Evolutionary conservation across 2,329 filamentous ascomycete genomes (phyloP), one percentile per base, ranked within the genome.

Genomic region (Trichoderma lentiforme): DNA sequence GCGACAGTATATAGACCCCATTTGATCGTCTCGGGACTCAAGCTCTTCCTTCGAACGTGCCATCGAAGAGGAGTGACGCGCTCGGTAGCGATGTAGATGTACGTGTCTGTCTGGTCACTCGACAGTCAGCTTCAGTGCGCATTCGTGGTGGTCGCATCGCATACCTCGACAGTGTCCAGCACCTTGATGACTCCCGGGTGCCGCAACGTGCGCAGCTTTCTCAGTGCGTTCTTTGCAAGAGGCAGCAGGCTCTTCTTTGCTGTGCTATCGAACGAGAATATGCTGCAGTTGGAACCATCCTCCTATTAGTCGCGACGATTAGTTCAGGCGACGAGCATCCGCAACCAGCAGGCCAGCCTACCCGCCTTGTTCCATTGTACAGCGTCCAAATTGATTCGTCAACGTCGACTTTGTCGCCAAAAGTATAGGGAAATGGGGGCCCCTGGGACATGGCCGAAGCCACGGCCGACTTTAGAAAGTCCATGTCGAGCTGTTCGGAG

Each of bases 401-500:
- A 68, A 96, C 87, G 80, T 98, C 95, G 73, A 98, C 92, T 80
- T 92, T 90, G 82, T 99, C 96, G 77, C 95, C 95, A 80, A 98
- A 96, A 62, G 89, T 91, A 81, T 97, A 98, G 5, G 94, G 94
- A 79, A 98, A 97, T 6, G 95, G 91, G 68, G 95, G 94, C 2
- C 95, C 95, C 81, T 97, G 96, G 60, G 96, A 93, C 78, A 99
- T 98, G 76, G 95, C 95, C 73, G 96, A 98, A 60, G 95, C 95
- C 80, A 98, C 94, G 67, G 96, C 96, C 73, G 95, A 98, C 84
- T 98, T 98, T 80, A 99, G 89, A 79, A 98, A 98, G 82, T 99
- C 95, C 96, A 99, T 99, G 76, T 76, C 14, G 30, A 36, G 36
- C 57, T 32, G 28, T 56, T 21, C 34, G 39, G 39, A 28, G 43